Evolutionary conservation across 495 filamentous ascomycete genomes (phyloP).

Genomic region (Hyaloscypha finlandica): DNA sequence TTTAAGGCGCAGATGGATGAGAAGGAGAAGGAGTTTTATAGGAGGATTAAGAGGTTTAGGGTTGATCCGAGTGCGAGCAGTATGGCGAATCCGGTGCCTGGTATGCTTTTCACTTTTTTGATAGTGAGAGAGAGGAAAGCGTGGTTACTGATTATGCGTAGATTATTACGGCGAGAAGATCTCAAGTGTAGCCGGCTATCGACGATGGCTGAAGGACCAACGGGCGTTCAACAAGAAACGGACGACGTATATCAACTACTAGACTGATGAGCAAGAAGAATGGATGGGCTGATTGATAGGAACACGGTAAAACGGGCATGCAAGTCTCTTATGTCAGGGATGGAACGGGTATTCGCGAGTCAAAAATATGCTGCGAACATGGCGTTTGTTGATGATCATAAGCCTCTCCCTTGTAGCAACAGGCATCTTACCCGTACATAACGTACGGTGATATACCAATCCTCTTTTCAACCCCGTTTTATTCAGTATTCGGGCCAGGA

Average conservation of each 20-base stretch:
- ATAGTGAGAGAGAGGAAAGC: conserved; percentile 7
- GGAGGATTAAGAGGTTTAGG: conserved; percentile 81
- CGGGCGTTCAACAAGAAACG: conserved; percentile 94
- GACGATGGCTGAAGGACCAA: conserved; percentile 97
- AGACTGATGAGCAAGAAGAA: not conserved
- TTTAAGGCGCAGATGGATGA: conserved; percentile 67
- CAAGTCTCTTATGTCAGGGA: conserved; percentile 11
- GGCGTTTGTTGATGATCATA: conserved; percentile 17
- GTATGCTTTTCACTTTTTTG: conserved; percentile 19
- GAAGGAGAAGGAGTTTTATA: conserved; percentile 93
- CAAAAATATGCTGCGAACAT: conserved; percentile 10
- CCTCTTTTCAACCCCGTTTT: conserved; percentile 11
- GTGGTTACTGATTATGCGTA: conserved; percentile 5
- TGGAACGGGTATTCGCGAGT: conserved; percentile 6
- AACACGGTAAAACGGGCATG: not conserved
- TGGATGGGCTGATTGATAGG: not conserved
- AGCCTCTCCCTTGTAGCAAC: conserved; percentile 30
- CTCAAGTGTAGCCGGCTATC: conserved; percentile 83
- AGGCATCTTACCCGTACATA: conserved; percentile 4
- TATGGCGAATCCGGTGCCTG: conserved; percentile 52
- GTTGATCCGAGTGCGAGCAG: conserved; percentile 73
- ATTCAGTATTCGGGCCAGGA: conserved; percentile 57
- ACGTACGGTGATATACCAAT: conserved; percentile 21
- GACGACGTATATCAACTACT: conserved; percentile 51
- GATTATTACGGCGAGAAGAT: conserved; percentile 94